Base-by-base conservation (phyloP, 225 moss, liverwort and hornwort genomes). In the Antitrichia curtipendula region DNA sequence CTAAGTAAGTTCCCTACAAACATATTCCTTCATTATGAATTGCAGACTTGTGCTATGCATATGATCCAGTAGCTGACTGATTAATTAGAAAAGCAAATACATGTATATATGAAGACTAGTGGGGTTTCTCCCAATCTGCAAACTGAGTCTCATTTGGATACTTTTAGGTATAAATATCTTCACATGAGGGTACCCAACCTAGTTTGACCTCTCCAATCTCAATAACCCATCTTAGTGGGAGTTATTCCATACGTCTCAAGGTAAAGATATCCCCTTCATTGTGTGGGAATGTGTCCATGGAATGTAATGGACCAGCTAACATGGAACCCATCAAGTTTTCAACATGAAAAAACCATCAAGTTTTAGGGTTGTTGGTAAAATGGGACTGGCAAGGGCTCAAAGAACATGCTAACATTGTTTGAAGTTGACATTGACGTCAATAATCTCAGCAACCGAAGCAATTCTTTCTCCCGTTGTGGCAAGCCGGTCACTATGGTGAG, bases 361-460 rank as follows among this genome's bases (percentile, higher is more conserved):
- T 28, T 74, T 47, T 84, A 72, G 12, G 15, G 3, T 61, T 45
- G 20, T 31, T 45, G 9, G 3, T 80, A 12, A 40, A 78, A 78
- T 3, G 7, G 7, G 56, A 57, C 7, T 56, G 2, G 4, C 13
- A 40, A 41, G 40, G 57, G 3, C 13, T 6, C n/a, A 54, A 73
- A 8, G 2, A 62, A 31, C 23, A 10, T 13, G 21, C 56, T 81
- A 83, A 4, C 38, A 88, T 65, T 85, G 73, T 80, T 89, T 92
- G 89, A 75, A 85, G 70, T 87, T 91, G 61, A 91, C 75, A 20
- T 83, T 82, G 61, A 89, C 70, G 21, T 91, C 92, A 43, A 90
- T 68, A 8, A 87, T 74, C 85, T 92, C 91, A 0, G 87, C 85
- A 10, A 92, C 62, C 1, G 83, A 89, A 25, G 89, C 92, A 3